Percentiles rank a stretch among this genome's conserved stretches.
Evolutionary conservation across 495 filamentous ascomycete species (phyloP).

Genomic region (Xylaria sp.): DNA sequence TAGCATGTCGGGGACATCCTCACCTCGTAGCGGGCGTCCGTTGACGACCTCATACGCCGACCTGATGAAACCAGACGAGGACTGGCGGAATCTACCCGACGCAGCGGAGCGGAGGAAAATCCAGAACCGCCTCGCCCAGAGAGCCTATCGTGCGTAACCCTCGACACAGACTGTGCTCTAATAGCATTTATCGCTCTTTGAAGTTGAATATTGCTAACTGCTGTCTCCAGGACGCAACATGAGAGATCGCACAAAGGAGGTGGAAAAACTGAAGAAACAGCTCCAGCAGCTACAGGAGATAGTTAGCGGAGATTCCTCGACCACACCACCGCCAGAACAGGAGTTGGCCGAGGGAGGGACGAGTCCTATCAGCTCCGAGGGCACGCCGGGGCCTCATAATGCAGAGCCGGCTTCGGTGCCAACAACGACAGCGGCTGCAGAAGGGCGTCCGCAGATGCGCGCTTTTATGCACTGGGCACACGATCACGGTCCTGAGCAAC

Average conservation of each 20-base stretch:
- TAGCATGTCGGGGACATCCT: constrained; percentile 40
- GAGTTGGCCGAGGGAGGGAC: constrained; percentile 38
- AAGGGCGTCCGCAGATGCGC: constrained; percentile 36
- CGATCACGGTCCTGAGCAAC: constrained; percentile 33
- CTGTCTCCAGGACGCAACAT: constrained; percentile 39
- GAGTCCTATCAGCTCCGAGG: constrained; percentile 38
- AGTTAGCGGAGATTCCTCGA: constrained; percentile 36
- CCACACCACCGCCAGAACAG: constrained; percentile 40
- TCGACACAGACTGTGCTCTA: background rate
- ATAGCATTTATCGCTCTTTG: background rate
- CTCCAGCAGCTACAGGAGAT: constrained; percentile 41
- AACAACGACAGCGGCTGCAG: constrained; percentile 31
- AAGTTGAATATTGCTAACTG: constrained; percentile 28
- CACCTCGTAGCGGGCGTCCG: constrained; percentile 44
- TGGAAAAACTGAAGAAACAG: constrained; percentile 44
- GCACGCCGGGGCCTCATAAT: constrained; percentile 30
- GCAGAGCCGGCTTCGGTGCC: constrained; percentile 27
- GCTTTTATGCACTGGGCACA: constrained; percentile 41
- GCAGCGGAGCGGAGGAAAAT: constrained; percentile 45
- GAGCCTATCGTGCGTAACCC: constrained; percentile 44
- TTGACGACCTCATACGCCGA: constrained; percentile 44
- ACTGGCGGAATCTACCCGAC: constrained; percentile 45
- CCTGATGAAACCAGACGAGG: constrained; percentile 44
- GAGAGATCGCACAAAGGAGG: constrained; percentile 43
- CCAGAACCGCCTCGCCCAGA: constrained; percentile 50